Evolutionary conservation across 306 rosid genomes (phyloP).

Genomic region (Cicer pinnatifidum): DNA sequence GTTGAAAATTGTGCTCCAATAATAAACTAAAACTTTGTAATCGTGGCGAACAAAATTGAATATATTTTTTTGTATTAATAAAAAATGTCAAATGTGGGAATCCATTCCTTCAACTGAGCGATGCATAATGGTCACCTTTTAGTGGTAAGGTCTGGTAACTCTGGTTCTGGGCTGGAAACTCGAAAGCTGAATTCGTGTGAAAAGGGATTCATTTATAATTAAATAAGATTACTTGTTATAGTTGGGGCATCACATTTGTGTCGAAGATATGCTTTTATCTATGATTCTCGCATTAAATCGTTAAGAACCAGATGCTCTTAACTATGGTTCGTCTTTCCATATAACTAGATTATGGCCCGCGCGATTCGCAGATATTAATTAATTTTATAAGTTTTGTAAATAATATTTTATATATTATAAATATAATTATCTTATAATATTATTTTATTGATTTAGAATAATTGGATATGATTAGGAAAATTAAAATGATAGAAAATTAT

Average conservation of each 20-base stretch:
- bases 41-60: background rate
- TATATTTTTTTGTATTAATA: background rate
- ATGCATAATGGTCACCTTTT: background rate
- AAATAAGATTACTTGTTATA: background rate
- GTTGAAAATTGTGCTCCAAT: conserved; percentile 7
- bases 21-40: background rate
- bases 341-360: no score
- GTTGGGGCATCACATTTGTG: conserved; percentile 18
- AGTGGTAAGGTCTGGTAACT: background rate
- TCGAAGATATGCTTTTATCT: background rate
- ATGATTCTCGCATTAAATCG: background rate
- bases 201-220: background rate
- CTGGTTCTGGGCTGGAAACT: background rate
- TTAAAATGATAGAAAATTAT: no score
- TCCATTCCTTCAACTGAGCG: background rate
- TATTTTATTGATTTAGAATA: no score
- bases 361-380: no score
- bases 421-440: no score
- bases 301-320: conserved; percentile 39
- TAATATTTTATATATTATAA: no score
- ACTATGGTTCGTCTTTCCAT: background rate
- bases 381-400: no score
- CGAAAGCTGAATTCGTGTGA: background rate
- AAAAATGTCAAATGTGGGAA: conserved; percentile 11
- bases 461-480: no score